Conservation (phyloP, 2,329 filamentous ascomycete species). For the Fusarium sp. region DNA sequence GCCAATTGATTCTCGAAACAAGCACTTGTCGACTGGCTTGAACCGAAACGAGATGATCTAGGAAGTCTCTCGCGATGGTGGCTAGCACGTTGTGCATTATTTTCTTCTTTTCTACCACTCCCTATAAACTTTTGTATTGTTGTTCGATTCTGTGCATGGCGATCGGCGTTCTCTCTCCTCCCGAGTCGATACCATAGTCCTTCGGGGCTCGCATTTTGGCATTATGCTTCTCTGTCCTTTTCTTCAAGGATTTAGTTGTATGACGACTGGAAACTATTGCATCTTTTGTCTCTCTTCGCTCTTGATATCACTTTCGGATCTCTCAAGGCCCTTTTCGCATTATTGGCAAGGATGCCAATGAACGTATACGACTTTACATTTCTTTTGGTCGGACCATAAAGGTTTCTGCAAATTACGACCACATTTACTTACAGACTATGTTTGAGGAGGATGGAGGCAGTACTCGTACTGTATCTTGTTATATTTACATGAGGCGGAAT, state of each 20-base stretch:
- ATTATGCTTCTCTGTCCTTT: not conserved
- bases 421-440: slow-evolving; percentile 35
- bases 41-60: slow-evolving; percentile 67
- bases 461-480: slow-evolving; percentile 12
- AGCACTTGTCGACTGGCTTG: slow-evolving; percentile 61
- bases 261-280: not conserved
- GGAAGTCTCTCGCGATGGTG: slow-evolving; percentile 23
- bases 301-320: slow-evolving; percentile 10
- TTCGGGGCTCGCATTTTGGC: slow-evolving; percentile 17
- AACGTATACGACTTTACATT: slow-evolving; percentile 24
- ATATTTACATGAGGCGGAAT: slow-evolving; percentile 6
- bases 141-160: slow-evolving; percentile 51
- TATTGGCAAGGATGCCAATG: not conserved
- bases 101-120: slow-evolving; percentile 32
- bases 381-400: slow-evolving; percentile 19
- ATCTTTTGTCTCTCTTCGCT: slow-evolving; percentile 7
- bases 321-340: slow-evolving; percentile 2
- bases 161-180: slow-evolving; percentile 48
- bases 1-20: slow-evolving; percentile 47
- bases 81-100: slow-evolving; percentile 6
- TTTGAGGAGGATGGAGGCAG: slow-evolving; percentile 31
- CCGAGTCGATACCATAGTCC: slow-evolving; percentile 34
- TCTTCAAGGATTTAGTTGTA: not conserved
- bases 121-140: slow-evolving; percentile 28
- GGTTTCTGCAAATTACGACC: slow-evolving; percentile 18